Evolutionary conservation across 1,284 basidiomycete species (phyloP).

Genomic region (Ganoderma resinaceum): DNA sequence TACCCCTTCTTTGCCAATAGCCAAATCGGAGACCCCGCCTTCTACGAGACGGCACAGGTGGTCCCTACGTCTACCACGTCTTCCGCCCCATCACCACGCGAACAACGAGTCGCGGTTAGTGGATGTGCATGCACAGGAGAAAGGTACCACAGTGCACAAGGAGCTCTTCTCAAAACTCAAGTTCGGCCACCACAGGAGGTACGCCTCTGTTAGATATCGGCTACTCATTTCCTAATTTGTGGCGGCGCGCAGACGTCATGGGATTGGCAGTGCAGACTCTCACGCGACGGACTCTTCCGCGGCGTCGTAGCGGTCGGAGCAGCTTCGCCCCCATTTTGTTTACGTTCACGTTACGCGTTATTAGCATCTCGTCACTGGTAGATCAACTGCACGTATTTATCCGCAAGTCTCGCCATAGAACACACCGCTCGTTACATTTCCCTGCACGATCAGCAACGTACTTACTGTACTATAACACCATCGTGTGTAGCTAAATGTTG

Average conservation of each 20-base stretch:
- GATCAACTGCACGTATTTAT: not conserved
- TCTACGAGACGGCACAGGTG: constrained; percentile 17
- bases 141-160: constrained; percentile 2
- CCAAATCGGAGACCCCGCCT: not conserved
- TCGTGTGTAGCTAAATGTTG: not conserved
- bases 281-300: not conserved
- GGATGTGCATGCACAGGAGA: constrained; percentile 3
- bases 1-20: not conserved
- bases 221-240: not conserved
- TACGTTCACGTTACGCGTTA: not conserved
- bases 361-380: not conserved
- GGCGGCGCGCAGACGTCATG: constrained; percentile 17
- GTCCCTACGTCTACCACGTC: constrained; percentile 25
- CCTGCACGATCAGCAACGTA: not conserved
- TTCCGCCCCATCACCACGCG: constrained; percentile 9
- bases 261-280: constrained; percentile 22
- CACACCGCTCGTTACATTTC: not conserved
- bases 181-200: constrained; percentile 26
- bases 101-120: constrained; percentile 4
- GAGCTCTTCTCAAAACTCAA: constrained; percentile 11
- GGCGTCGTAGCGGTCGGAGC: not conserved
- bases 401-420: not conserved
- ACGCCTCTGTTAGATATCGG: not conserved
- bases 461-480: not conserved
- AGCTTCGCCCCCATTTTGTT: not conserved